Conservation (phyloP, 495 filamentous ascomycete species). For the Penicillium paradoxum region DNA sequence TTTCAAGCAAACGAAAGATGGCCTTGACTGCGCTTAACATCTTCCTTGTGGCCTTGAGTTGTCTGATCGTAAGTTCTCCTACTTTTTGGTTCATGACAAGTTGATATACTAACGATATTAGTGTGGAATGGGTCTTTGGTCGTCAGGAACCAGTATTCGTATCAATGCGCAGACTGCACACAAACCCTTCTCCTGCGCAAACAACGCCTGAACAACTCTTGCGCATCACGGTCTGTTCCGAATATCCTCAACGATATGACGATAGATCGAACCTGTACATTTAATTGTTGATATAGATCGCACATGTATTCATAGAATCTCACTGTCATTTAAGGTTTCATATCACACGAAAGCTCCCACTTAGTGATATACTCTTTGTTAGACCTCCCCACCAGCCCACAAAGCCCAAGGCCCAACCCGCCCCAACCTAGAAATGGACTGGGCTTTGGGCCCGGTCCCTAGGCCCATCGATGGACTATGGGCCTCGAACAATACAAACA, state of each 20-base stretch:
- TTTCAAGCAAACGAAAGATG: conserved; percentile 17
- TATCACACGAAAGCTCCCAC: too few relatives aligned
- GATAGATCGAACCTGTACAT: neutral
- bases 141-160: conserved; percentile 18
- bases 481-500: too few relatives aligned
- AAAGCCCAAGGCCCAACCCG: too few relatives aligned
- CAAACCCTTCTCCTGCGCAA: conserved; percentile 3
- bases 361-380: too few relatives aligned
- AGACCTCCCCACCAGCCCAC: too few relatives aligned
- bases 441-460: too few relatives aligned
- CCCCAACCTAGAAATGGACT: too few relatives aligned
- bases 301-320: too few relatives aligned
- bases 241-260: too few relatives aligned
- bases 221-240: neutral
- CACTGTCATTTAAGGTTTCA: too few relatives aligned
- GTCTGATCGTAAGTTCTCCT: conserved; percentile 1
- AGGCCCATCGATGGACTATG: too few relatives aligned
- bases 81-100: neutral
- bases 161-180: conserved; percentile 2
- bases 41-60: conserved; percentile 13
- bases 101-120: neutral
- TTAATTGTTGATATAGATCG: neutral
- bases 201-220: neutral
- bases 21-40: conserved; percentile 27
- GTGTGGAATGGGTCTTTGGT: conserved; percentile 35